A percentile compares a stretch with the other conserved stretches of the same genome.
Conservation (phyloP, 73 alveolate genomes). For the Paramecium bursaria region DNA sequence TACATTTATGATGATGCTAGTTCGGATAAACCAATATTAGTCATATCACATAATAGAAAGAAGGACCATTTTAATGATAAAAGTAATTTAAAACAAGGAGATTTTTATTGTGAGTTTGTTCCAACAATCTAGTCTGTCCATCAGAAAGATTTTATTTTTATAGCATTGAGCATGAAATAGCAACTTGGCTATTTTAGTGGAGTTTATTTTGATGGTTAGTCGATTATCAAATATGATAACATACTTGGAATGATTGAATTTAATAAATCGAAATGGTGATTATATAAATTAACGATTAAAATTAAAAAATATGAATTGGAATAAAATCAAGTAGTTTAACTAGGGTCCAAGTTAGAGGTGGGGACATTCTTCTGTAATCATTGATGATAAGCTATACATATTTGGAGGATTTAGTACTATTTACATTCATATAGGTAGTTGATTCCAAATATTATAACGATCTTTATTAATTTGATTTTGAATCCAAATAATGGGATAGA, state of each 20-base stretch:
- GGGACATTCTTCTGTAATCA: constrained; percentile 13
- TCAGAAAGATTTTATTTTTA: constrained; percentile 15
- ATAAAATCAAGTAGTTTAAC: background rate
- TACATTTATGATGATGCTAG: constrained; percentile 1
- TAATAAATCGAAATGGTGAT: background rate
- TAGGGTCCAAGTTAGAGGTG: constrained; percentile 31
- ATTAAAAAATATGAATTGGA: constrained; percentile 12
- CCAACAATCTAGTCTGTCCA: background rate
- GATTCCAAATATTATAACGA: constrained; percentile 46
- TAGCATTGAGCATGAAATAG: constrained; percentile 23
- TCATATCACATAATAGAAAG: too few relatives aligned
- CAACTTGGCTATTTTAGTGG: constrained; percentile 33
- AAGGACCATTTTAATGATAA: too few relatives aligned
- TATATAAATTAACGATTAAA: background rate
- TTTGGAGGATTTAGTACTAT: constrained; percentile 48
- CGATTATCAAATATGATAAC: constrained; percentile 32
- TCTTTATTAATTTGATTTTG: constrained; percentile 36
- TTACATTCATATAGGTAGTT: background rate
- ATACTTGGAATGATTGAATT: constrained; percentile 19
- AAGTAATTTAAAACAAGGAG: background rate
- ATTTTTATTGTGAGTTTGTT: constrained; percentile 39
- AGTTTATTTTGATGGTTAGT: background rate
- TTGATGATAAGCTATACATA: constrained; percentile 15
- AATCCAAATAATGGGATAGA: background rate
- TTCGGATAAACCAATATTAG: background rate